Evolutionary conservation across 2,329 filamentous ascomycete genomes (phyloP).

Genomic region (Dothistroma septosporum): DNA sequence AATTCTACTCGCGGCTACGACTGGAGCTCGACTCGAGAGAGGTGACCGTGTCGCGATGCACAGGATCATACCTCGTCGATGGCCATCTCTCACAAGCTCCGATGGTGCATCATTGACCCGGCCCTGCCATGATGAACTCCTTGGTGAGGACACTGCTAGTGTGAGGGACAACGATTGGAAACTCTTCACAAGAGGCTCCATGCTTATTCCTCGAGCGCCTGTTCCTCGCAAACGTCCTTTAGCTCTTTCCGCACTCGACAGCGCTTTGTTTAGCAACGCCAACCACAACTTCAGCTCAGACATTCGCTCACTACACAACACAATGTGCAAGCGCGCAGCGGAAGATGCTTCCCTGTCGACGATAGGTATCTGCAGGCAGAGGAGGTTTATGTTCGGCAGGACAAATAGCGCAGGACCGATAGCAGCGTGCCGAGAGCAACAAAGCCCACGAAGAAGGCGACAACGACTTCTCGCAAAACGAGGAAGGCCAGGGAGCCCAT

Average conservation of each 20-base stretch:
- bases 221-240: not conserved
- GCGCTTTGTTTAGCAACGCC: constrained; percentile 1
- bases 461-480: not conserved
- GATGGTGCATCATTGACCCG: not conserved
- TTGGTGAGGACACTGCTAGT: not conserved
- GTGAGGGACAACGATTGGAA: not conserved
- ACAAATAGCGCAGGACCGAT: not conserved
- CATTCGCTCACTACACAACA: not conserved
- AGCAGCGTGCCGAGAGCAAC: not conserved
- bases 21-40: not conserved
- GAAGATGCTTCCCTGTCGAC: not conserved
- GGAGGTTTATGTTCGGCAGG: not conserved
- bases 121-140: not conserved
- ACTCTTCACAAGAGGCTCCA: not conserved
- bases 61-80: not conserved
- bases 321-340: constrained; percentile 5
- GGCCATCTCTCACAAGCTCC: not conserved
- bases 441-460: constrained; percentile 1
- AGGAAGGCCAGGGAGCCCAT: not conserved
- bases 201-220: not conserved
- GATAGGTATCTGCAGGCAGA: not conserved
- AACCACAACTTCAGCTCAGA: not conserved
- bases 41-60: not conserved
- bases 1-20: not conserved
- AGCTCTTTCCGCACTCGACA: not conserved